phyloP scores from a whole-genome alignment of 2,329 filamentous ascomycete species.

The Beauveria caledonica region DNA sequence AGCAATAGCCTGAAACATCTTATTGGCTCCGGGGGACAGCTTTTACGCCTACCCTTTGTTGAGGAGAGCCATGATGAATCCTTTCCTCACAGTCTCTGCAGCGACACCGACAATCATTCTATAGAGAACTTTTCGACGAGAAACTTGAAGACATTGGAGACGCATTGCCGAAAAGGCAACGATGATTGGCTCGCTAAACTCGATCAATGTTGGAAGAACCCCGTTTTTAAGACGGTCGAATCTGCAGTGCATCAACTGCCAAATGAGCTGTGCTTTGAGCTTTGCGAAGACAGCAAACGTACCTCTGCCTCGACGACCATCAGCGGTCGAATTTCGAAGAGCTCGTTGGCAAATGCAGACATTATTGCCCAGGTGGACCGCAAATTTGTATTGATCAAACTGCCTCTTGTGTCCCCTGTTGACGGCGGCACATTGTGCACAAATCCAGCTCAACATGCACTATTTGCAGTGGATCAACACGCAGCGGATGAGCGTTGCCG shows the following conservation, averaged over 20 bases:
- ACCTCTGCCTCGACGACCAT: slow-evolving; percentile 23
- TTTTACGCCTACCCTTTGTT: slow-evolving; percentile 38
- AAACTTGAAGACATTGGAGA: background rate
- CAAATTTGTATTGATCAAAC: slow-evolving; percentile 75
- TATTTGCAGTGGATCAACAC: slow-evolving; percentile 86
- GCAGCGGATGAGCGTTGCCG: slow-evolving; percentile 84
- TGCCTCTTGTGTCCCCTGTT: slow-evolving; percentile 26
- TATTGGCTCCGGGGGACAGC: slow-evolving; percentile 31
- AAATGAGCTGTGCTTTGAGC: slow-evolving; percentile 11
- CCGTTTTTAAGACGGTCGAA: slow-evolving; percentile 54
- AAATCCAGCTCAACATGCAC: slow-evolving; percentile 32
- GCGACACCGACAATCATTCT: background rate
- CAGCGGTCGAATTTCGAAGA: slow-evolving; percentile 50
- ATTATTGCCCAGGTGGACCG: slow-evolving; percentile 77
- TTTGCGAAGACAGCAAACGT: background rate
- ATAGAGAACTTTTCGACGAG: background rate
- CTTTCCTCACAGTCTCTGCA: background rate
- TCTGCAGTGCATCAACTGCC: slow-evolving; percentile 35
- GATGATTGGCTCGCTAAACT: slow-evolving; percentile 52
- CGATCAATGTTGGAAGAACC: slow-evolving; percentile 63
- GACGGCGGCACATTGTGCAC: background rate
- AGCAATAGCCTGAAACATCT: slow-evolving; percentile 16
- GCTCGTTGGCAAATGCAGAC: slow-evolving; percentile 48
- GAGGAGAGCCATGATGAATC: slow-evolving; percentile 16
- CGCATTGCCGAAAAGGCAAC: background rate